Base-by-base conservation (phyloP, 345 rosid genomes). In the Lenwebbia sp. region DNA sequence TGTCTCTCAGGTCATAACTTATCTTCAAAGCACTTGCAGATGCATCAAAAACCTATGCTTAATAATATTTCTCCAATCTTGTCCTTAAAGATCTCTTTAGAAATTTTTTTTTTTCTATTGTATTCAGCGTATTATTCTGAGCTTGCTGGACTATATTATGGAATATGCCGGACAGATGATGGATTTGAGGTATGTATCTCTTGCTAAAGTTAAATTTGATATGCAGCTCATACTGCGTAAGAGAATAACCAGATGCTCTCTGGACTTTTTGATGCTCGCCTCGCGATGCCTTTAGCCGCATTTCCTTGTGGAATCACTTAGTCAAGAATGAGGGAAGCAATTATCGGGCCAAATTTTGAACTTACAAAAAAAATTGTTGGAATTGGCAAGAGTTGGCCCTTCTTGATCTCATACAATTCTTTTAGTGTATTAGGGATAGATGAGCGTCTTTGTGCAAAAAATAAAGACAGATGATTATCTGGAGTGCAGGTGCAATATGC, bases 41-140 rank as follows among this genome's bases (percentile, higher is more conserved):
- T 33, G 78, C 81, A 19, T 70, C 81, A 70, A 70, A 70, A 37
- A 33, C 25, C 7, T 6, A 84, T 86, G 41, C 87, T 49, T 52
- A 81, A 62, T 44, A 41, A 75, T 65, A 25, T 82, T 47, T 15
- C 65, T 51, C 17, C 70, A 28, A 44, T 81, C 23, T 54, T 44
- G 28, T 55, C 51, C 51, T 23, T 85, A 57, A 41, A 44, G 10
- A 10, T 60, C 54, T 52, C 37, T 53, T 83, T 54, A 17, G 47
- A 44, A 7, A 47, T 30, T 41, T 8, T 44, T 53, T 86, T 76
- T 26, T 44, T 86, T 15, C 47, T 85, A 19, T 87, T 57, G 70
- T 89, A 87, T 91, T 82, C 93, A 96, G 98, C 98, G 57, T 96
- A 95, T 88, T 94, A 94, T 91, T 96, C 98, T 65, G 91, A 90